Base-by-base conservation (phyloP, 23 red algal genomes). In the Chondrus crispus region DNA sequence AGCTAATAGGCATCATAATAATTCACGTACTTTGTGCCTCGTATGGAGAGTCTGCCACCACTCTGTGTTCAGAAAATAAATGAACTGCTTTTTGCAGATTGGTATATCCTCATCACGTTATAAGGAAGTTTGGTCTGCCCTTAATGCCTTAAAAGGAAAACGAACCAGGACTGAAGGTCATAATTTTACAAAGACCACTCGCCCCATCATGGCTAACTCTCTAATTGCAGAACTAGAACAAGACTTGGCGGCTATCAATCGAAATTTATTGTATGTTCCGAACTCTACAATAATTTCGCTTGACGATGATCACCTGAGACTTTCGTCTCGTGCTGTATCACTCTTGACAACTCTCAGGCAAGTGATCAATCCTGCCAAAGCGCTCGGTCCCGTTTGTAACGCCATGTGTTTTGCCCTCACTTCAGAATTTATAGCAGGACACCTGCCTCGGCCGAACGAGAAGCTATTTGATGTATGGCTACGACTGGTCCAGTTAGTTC, bases 321-420 rank as follows among this genome's bases (percentile, higher is more conserved):
- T 80, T 5, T 52, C 48, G 32, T 80, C 75, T 36, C 3, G 26
- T 20, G 75, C 46, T 3, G 75, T 80, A 4, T 4, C 47, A 3
- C 75, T 57, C 2, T 30, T 80, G 13, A 54, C 75, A n/a, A 28
- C 46, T 9, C 33, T 80, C 29, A 39, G 26, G 3, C 75, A 80
- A 26, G 20, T 80, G 3, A 80, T 57, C 47, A 80, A 80, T 52
- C 75, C 75, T 6, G 24, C 53, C 9, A 80, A 80, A 16, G 75
- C 75, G 11, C 42, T 78, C 2, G 44, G 73, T 78, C 73, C 73
- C 19, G 40, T 78, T 3, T 52, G 54, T 49, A 78, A 78, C 43
- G 73, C 73, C 33, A 16, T 78, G 38, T 78, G 73, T 49, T 78
- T 48, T 12, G 73, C 73, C 33, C 44, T 78, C 3, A 78, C n/a